Evolutionary conservation across 2,329 filamentous ascomycete species (phyloP).

Genomic region (Cryphonectria carpinicola): DNA sequence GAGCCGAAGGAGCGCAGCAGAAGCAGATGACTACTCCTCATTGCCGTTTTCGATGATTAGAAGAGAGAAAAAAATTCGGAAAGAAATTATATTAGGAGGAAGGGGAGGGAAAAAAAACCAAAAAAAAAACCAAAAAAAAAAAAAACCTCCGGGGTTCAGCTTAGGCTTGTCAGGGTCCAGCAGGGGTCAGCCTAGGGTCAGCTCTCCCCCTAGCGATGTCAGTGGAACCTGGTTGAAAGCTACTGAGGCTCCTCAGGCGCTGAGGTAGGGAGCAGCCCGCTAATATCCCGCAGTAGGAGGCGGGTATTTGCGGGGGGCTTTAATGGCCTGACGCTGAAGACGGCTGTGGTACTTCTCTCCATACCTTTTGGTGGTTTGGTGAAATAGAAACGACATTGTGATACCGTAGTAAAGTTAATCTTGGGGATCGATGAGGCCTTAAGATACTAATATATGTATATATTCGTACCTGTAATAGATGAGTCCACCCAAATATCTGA

Average conservation of each 20-base stretch:
- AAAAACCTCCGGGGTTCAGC: neutral
- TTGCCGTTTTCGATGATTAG: constrained; percentile 9
- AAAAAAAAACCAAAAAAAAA: neutral
- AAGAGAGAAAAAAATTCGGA: neutral
- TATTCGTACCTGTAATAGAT: too few species aligned
- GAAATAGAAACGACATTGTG: neutral
- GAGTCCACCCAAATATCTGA: too few species aligned
- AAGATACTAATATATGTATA: neutral
- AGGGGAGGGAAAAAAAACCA: neutral
- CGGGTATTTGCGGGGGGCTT: constrained; percentile 24
- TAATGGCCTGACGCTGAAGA: neutral
- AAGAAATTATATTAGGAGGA: neutral
- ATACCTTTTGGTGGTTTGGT: neutral
- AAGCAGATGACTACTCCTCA: constrained; percentile 18
- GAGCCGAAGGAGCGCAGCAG: constrained; percentile 2
- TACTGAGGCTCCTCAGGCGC: neutral
- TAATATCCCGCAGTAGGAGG: neutral
- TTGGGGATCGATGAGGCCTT: neutral
- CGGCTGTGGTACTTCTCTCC: neutral
- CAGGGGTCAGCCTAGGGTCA: neutral
- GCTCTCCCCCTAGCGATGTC: neutral
- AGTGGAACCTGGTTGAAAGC: neutral
- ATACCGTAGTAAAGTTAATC: neutral
- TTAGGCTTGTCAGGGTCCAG: neutral
- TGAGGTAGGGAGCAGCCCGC: neutral